Conservation (phyloP, 2,329 filamentous ascomycete species). For the Fusarium subglutinans region DNA sequence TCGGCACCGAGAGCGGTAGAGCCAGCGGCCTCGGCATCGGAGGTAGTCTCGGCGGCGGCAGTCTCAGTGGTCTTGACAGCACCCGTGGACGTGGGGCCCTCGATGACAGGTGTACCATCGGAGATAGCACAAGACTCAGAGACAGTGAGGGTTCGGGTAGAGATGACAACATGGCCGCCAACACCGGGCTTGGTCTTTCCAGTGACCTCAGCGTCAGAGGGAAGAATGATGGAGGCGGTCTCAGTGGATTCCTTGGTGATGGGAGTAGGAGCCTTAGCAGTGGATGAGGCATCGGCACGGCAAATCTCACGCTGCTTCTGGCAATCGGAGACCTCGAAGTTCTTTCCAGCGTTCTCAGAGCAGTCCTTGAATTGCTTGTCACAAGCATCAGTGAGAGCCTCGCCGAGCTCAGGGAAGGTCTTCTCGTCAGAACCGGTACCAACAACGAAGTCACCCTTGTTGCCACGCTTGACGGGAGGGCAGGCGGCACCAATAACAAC, state of each 20-base stretch:
- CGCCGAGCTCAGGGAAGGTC: constrained; percentile 31
- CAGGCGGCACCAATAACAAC: constrained; percentile 40
- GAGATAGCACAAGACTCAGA: constrained; percentile 39
- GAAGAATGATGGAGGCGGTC: constrained; percentile 41
- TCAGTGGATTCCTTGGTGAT: constrained; percentile 36
- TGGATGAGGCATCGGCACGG: constrained; percentile 36
- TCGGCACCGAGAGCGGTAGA: constrained; percentile 21
- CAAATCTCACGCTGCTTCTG: constrained; percentile 40
- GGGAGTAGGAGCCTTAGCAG: constrained; percentile 29
- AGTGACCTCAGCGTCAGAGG: constrained; percentile 35
- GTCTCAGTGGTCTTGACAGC: constrained; percentile 20
- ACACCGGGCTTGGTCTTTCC: constrained; percentile 29
- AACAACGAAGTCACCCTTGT: constrained; percentile 35
- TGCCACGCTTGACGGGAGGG: constrained; percentile 36
- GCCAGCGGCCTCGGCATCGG: constrained; percentile 12
- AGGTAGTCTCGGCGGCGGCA: constrained; percentile 10
- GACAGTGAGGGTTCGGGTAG: constrained; percentile 40
- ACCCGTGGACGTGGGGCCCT: constrained; percentile 31
- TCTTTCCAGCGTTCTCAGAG: constrained; percentile 36
- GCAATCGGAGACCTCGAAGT: constrained; percentile 39
- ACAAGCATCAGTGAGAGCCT: constrained; percentile 38
- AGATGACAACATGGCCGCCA: constrained; percentile 38
- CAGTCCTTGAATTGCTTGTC: constrained; percentile 41
- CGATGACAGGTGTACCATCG: constrained; percentile 34
- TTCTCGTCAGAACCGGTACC: constrained; percentile 32